Percentiles rank a stretch among this genome's conserved stretches.
phyloP scores from a whole-genome alignment of 2,329 filamentous ascomycete species.

The Ophiocordyceps australis region DNA sequence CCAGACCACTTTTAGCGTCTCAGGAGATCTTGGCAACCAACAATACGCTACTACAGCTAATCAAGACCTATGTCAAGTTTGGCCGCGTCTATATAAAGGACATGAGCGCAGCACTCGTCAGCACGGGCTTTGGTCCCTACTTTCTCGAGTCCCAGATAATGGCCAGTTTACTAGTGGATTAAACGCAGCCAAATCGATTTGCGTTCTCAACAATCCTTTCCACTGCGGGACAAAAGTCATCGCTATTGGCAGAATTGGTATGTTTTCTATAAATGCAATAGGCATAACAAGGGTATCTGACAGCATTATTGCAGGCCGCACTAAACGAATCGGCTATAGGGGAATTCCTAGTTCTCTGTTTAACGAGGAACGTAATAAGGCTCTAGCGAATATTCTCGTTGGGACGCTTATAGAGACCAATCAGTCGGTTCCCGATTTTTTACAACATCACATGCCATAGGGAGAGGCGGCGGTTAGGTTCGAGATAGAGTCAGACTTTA shows the following conservation, averaged over 20 bases:
- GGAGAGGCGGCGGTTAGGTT: slow-evolving; percentile 25
- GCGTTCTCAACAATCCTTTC: slow-evolving; percentile 12
- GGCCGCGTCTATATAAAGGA: slow-evolving; percentile 11
- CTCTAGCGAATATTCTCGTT: slow-evolving; percentile 55
- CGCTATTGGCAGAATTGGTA: slow-evolving; percentile 54
- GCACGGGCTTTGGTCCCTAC: slow-evolving; percentile 5
- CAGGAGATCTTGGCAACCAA: too few relatives aligned
- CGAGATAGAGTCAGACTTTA: slow-evolving; percentile 36
- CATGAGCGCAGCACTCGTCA: slow-evolving; percentile 4
- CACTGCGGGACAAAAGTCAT: slow-evolving; percentile 8
- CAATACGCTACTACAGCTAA: slow-evolving; percentile 3
- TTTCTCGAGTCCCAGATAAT: slow-evolving; percentile 4
- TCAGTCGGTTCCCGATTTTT: slow-evolving; percentile 69
- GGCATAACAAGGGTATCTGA: slow-evolving; percentile 1
- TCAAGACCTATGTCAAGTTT: slow-evolving; percentile 7
- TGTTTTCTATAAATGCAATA: slow-evolving; percentile 7
- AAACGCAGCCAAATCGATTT: slow-evolving; percentile 2
- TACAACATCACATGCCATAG: slow-evolving; percentile 44
- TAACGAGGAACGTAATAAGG: slow-evolving; percentile 57
- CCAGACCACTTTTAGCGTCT: too few relatives aligned
- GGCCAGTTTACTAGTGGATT: slow-evolving; percentile 1
- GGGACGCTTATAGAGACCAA: slow-evolving; percentile 67
- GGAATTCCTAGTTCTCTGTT: slow-evolving; percentile 84
- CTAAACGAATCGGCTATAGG: slow-evolving; percentile 76
- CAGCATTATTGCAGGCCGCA: slow-evolving; percentile 47